These are phyloP conservation scores for Davidsoniella eucalypti DNA, from an alignment of 2,329 filamentous ascomycete species.

Conservation along the genomic window DNA sequence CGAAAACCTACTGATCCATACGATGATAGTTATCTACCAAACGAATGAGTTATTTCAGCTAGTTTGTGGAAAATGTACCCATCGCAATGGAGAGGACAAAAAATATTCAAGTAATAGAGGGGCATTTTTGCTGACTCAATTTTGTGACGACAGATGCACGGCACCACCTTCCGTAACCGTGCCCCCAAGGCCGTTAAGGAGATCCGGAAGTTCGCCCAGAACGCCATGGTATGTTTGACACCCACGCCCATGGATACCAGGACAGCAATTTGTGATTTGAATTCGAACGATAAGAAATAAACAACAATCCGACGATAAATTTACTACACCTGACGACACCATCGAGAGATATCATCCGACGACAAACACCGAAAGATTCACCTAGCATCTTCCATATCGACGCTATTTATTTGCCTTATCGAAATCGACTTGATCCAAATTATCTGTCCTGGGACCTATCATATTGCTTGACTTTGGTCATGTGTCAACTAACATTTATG, in stretches of 20 bases:
- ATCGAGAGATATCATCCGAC: not conserved
- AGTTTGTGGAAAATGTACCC: not conserved
- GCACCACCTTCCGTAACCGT: conserved; percentile 98
- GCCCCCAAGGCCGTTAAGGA: conserved; percentile 98
- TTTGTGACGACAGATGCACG: conserved; percentile 56
- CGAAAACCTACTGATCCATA: conserved; percentile 2
- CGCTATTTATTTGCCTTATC: not conserved
- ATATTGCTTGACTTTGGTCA: not conserved
- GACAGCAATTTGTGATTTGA: conserved; percentile 4
- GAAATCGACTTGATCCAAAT: not conserved
- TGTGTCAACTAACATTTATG: conserved; percentile 11
- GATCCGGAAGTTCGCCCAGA: conserved; percentile 84
- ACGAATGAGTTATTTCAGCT: not conserved
- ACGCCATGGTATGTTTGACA: conserved; percentile 72
- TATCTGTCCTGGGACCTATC: not conserved
- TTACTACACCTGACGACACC: not conserved
- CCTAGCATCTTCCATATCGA: not conserved
- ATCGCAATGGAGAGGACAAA: conserved; percentile 8
- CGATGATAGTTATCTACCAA: not conserved
- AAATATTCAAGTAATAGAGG: not conserved
- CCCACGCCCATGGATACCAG: conserved; percentile 4
- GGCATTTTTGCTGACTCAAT: conserved; percentile 20
- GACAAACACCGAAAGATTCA: too few relatives aligned
- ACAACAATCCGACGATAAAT: not conserved
- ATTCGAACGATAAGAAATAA: not conserved